These are phyloP conservation scores for Rhodomyrtus tomentosa DNA, from an alignment of 345 rosid genomes.

Conservation along the genomic window DNA sequence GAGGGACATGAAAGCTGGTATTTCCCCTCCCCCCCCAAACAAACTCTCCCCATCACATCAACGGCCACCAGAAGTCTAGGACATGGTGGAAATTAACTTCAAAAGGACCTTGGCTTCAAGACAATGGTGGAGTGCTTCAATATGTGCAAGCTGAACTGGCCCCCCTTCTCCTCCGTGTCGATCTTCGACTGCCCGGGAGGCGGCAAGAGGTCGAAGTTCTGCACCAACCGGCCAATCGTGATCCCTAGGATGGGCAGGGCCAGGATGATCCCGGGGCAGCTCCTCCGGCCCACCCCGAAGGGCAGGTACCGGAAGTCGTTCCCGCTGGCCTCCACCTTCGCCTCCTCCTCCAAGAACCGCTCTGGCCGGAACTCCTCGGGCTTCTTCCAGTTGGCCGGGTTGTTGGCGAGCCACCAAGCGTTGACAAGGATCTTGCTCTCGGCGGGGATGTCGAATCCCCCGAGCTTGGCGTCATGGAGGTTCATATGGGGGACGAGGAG, in stretches of 20 bases:
- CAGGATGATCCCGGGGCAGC: constrained; percentile 96
- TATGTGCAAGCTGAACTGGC: constrained; percentile 95
- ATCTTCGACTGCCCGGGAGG: constrained; percentile 80
- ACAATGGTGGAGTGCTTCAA: constrained; percentile 89
- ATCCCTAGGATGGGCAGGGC: constrained; percentile 91
- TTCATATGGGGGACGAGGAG: constrained; percentile 99
- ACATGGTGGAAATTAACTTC: not conserved
- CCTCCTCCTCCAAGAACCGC: constrained; percentile 92
- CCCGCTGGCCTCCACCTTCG: constrained; percentile 87
- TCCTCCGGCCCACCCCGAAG: constrained; percentile 91
- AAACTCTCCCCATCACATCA: not conserved
- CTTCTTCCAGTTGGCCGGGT: constrained; percentile 70
- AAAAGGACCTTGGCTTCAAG: constrained; percentile 58
- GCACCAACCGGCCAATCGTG: constrained; percentile 81
- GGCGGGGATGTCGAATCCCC: constrained; percentile 77
- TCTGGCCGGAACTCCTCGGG: constrained; percentile 96
- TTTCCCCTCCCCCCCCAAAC: too few relatives aligned
- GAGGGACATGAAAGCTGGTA: not conserved
- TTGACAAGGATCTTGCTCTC: constrained; percentile 95
- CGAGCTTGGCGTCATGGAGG: constrained; percentile 85
- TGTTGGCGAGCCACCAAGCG: constrained; percentile 98
- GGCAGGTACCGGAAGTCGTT: constrained; percentile 95
- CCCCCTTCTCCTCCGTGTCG: constrained; percentile 83
- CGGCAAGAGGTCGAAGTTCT: constrained; percentile 92
- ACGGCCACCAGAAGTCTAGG: not conserved